Evolutionary conservation across 768 basidiomycete species (phyloP).

Genomic region (Suillus hirtellus): DNA sequence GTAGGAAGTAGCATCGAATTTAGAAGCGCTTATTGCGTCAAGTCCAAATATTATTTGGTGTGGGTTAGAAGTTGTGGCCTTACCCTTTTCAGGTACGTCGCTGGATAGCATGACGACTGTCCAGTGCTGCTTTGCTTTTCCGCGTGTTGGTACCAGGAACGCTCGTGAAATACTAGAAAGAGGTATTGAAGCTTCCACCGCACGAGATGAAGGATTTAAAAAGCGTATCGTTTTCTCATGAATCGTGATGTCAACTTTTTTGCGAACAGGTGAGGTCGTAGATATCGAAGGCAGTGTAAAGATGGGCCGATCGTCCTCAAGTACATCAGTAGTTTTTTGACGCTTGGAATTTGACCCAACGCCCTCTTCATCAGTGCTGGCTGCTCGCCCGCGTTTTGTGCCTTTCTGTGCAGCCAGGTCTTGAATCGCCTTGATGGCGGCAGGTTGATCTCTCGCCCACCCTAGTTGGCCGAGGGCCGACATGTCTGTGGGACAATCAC

Average conservation of each 20-base stretch:
- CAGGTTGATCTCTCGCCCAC: slow-evolving; percentile 28
- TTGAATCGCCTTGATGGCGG: slow-evolving; percentile 23
- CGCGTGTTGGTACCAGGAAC: slow-evolving; percentile 74
- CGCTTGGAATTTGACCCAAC: slow-evolving; percentile 15
- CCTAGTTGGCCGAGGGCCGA: slow-evolving; percentile 16
- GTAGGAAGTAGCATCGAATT: slow-evolving; percentile 47
- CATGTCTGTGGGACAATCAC: slow-evolving; percentile 23
- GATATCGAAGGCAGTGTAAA: slow-evolving; percentile 68
- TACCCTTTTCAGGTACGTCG: slow-evolving; percentile 51
- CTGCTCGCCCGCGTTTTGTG: slow-evolving; percentile 28
- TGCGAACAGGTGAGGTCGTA: slow-evolving; percentile 71
- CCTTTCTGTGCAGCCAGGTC: slow-evolving; percentile 13
- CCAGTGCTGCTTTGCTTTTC: slow-evolving; percentile 73
- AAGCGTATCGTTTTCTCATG: slow-evolving; percentile 53
- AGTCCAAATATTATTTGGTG: slow-evolving; percentile 71
- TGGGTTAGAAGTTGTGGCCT: slow-evolving; percentile 35
- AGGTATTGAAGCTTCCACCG: slow-evolving; percentile 51
- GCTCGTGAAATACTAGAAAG: slow-evolving; percentile 54
- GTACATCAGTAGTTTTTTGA: slow-evolving; percentile 21
- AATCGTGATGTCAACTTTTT: slow-evolving; percentile 69
- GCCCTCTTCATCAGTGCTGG: slow-evolving; percentile 14
- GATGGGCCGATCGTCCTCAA: slow-evolving; percentile 42
- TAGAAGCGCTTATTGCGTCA: slow-evolving; percentile 53
- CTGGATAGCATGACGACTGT: slow-evolving; percentile 63
- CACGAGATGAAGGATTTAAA: slow-evolving; percentile 48